Evolutionary conservation across 352 stramenopile genomes (phyloP).

Genomic region (Elongisporangium prolatum): DNA sequence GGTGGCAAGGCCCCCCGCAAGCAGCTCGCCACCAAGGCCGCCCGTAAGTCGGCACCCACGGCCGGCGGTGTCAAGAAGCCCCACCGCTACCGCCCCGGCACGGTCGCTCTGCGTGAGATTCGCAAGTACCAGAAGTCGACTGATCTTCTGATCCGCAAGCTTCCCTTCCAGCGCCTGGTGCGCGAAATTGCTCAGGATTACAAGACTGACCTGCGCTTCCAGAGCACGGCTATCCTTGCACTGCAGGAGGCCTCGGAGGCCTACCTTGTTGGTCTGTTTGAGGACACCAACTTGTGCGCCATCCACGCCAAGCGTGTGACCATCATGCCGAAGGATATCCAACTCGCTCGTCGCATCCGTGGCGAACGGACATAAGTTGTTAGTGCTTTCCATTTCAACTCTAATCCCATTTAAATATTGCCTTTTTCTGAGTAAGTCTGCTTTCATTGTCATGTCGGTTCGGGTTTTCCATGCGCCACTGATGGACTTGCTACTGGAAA

Average conservation of each 20-base stretch:
- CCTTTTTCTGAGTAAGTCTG: no score
- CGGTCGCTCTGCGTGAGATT: conserved; percentile 94
- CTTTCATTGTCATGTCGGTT: no score
- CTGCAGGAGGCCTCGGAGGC: conserved; percentile 91
- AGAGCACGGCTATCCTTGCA: conserved; percentile 90
- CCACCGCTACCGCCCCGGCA: conserved; percentile 73
- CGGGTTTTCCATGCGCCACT: no score
- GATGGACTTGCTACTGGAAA: no score
- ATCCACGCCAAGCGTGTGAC: conserved; percentile 96
- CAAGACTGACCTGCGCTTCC: conserved; percentile 95
- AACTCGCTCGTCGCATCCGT: conserved; percentile 91
- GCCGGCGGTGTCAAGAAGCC: conserved; percentile 92
- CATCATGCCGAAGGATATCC: conserved; percentile 97
- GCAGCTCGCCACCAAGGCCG: conserved; percentile 91
- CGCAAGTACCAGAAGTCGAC: conserved; percentile 95
- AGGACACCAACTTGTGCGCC: conserved; percentile 94
- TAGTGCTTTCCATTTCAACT: no score
- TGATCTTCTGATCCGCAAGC: conserved; percentile 93
- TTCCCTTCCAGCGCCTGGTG: conserved; percentile 96
- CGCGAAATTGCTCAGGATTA: conserved; percentile 96
- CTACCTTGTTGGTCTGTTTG: conserved; percentile 93
- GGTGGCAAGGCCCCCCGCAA: conserved; percentile 93
- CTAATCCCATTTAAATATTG: no score
- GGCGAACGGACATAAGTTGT: conserved; percentile 78
- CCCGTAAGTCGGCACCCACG: conserved; percentile 90